These are phyloP conservation scores for Dioszegia hungarica DNA, from an alignment of 768 basidiomycete genomes.

Conservation along the genomic window DNA sequence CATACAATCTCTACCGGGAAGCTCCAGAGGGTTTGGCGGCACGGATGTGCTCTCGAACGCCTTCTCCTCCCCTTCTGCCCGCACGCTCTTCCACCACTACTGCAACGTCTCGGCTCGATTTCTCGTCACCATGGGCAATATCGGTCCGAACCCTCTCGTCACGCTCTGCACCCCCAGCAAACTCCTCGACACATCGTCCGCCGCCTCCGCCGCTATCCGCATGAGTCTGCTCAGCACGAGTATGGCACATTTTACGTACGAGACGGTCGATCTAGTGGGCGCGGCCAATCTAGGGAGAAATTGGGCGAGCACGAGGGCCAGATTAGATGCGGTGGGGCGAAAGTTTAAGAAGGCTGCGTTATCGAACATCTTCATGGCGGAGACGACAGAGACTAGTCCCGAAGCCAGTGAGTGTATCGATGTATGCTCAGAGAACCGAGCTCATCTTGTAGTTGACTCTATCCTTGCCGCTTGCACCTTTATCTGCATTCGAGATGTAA, in stretches of 20 bases:
- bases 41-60: constrained; percentile 29
- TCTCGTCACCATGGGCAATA: constrained; percentile 37
- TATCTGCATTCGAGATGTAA: constrained; percentile 33
- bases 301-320: constrained; percentile 13
- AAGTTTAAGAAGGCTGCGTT: constrained; percentile 30
- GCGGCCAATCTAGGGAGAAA: not conserved
- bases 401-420: constrained; percentile 10
- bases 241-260: constrained; percentile 27
- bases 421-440: not conserved
- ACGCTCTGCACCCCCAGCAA: constrained; percentile 26
- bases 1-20: not conserved
- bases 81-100: constrained; percentile 34
- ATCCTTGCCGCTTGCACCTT: constrained; percentile 33
- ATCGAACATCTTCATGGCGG: constrained; percentile 23
- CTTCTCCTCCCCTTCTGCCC: constrained; percentile 29
- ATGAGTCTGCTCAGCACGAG: constrained; percentile 37
- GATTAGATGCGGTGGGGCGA: constrained; percentile 23
- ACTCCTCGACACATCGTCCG: constrained; percentile 29
- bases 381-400: constrained; percentile 6
- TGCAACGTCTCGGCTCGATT: constrained; percentile 23
- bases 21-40: constrained; percentile 1
- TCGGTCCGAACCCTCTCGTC: constrained; percentile 35
- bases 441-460: constrained; percentile 26
- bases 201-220: constrained; percentile 32
- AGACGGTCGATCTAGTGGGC: constrained; percentile 12